Conservation (phyloP, 768 basidiomycete species). For the Suillus cothurnatus region DNA sequence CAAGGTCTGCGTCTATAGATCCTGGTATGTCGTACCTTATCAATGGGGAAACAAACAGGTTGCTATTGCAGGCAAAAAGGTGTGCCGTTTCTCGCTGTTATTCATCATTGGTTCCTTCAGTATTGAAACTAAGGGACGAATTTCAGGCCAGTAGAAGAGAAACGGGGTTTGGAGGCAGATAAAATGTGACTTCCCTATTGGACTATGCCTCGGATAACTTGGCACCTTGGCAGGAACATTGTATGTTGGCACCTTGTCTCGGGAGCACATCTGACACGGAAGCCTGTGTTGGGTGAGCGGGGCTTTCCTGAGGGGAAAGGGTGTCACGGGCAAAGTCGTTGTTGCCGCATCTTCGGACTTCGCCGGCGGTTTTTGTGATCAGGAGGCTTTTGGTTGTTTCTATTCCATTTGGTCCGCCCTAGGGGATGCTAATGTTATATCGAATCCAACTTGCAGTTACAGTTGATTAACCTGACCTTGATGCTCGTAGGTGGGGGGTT, state of each 20-base stretch:
- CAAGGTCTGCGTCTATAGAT: neutral
- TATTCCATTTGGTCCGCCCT: neutral
- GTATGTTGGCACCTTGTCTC: slow-evolving; percentile 14
- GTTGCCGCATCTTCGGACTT: neutral
- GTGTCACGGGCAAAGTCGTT: no score
- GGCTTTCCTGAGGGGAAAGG: neutral
- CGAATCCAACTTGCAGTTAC: neutral
- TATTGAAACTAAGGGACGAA: neutral
- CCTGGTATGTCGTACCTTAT: neutral
- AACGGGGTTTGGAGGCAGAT: neutral
- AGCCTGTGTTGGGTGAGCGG: slow-evolving; percentile 19
- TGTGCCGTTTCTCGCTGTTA: neutral
- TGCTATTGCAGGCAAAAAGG: neutral
- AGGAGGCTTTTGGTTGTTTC: neutral
- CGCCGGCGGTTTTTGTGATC: neutral
- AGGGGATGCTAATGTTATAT: neutral
- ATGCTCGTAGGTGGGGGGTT: neutral
- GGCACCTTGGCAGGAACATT: slow-evolving; percentile 25
- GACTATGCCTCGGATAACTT: neutral
- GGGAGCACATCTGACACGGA: neutral
- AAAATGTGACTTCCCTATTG: neutral
- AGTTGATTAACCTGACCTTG: neutral
- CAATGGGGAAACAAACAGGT: neutral
- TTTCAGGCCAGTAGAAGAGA: neutral
- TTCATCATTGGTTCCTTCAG: no score